These are phyloP conservation scores for Knufia petricola DNA, from an alignment of 2,329 filamentous ascomycete species.

Conservation along the genomic window DNA sequence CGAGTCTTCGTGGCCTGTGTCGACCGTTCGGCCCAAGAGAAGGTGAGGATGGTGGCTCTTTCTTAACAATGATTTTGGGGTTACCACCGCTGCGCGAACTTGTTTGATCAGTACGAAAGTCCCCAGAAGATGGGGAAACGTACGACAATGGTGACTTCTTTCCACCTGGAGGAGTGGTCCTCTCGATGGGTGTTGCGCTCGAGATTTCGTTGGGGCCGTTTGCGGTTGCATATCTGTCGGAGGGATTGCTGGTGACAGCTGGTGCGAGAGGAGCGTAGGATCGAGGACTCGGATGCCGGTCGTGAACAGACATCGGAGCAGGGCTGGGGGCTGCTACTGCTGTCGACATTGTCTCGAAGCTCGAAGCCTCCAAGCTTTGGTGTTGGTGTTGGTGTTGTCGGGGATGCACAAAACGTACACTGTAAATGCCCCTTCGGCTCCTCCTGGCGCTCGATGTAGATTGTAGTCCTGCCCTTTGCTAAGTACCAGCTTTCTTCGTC, in stretches of 20 bases:
- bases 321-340: slow-evolving; percentile 38
- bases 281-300: slow-evolving; percentile 37
- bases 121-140: slow-evolving; percentile 26
- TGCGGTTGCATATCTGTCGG: slow-evolving; percentile 12
- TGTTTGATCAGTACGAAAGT: slow-evolving; percentile 19
- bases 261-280: slow-evolving; percentile 33
- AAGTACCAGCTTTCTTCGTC: no score
- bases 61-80: slow-evolving; percentile 89
- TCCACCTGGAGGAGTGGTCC: slow-evolving; percentile 34
- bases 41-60: slow-evolving; percentile 78
- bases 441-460: no score
- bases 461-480: slow-evolving; percentile 1
- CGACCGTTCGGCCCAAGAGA: slow-evolving; percentile 60
- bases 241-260: slow-evolving; percentile 20
- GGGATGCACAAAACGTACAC: no score
- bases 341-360: slow-evolving; percentile 35
- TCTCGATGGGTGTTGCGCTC: slow-evolving; percentile 15
- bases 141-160: slow-evolving; percentile 46
- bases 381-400: neutral
- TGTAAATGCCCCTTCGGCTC: no score
- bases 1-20: slow-evolving; percentile 66
- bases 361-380: slow-evolving; percentile 4
- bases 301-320: slow-evolving; percentile 35
- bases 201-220: slow-evolving; percentile 7
- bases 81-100: slow-evolving; percentile 40